phyloP scores from a whole-genome alignment of 768 basidiomycete species.

The Omphalotus guepiniiformis region DNA sequence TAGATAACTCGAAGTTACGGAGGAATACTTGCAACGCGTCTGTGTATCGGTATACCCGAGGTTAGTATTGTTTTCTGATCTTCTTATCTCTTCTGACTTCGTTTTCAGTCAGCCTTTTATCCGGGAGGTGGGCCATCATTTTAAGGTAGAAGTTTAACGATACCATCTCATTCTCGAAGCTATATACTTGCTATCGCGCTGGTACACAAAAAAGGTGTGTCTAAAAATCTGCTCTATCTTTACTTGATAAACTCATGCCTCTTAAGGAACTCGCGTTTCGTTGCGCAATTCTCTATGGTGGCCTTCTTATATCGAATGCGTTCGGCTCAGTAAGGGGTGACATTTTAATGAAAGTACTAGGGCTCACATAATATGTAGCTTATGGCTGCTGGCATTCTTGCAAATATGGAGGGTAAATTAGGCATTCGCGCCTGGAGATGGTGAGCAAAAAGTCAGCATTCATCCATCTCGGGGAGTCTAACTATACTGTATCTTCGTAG shows the following conservation, averaged over 20 bases:
- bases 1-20: slow-evolving; percentile 51
- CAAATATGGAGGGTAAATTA: slow-evolving; percentile 59
- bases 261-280: slow-evolving; percentile 61
- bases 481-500: slow-evolving; percentile 24
- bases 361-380: slow-evolving; percentile 38
- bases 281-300: slow-evolving; percentile 54
- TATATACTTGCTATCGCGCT: slow-evolving; percentile 40
- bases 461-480: neutral
- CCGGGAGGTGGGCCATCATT: slow-evolving; percentile 44
- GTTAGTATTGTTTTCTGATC: neutral
- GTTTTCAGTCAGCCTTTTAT: slow-evolving; percentile 65
- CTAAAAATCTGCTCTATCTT: neutral
- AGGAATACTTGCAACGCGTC: slow-evolving; percentile 50
- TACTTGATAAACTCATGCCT: neutral
- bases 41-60: slow-evolving; percentile 65
- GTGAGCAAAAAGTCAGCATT: slow-evolving; percentile 25
- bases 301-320: slow-evolving; percentile 59
- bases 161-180: slow-evolving; percentile 13
- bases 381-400: slow-evolving; percentile 69
- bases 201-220: slow-evolving; percentile 52
- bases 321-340: slow-evolving; percentile 50
- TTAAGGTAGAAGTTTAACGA: slow-evolving; percentile 19
- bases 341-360: too few species aligned
- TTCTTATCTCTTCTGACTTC: neutral
- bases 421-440: slow-evolving; percentile 72